phyloP scores from a whole-genome alignment of 2,329 filamentous ascomycete genomes.

The Akanthomyces lecanii region DNA sequence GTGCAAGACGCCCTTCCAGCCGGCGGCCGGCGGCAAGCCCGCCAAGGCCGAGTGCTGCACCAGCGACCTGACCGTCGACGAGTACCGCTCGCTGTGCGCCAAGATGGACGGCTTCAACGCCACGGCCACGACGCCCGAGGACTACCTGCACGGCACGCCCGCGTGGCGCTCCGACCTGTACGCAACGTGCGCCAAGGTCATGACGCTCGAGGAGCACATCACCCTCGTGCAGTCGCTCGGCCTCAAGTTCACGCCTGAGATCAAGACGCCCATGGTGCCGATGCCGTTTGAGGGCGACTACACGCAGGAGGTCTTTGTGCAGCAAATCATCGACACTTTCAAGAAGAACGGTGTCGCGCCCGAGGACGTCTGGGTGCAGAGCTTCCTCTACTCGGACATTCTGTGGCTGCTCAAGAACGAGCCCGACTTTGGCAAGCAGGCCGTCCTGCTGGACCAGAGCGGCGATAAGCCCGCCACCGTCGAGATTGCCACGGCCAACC shows the following conservation, averaged over 20 bases:
- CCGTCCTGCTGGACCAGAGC: slow-evolving; percentile 61
- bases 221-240: slow-evolving; percentile 52
- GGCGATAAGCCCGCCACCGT: slow-evolving; percentile 51
- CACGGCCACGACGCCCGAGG: slow-evolving; percentile 51
- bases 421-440: slow-evolving; percentile 57
- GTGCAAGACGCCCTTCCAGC: slow-evolving; percentile 58
- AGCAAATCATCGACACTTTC: slow-evolving; percentile 62
- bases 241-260: slow-evolving; percentile 61
- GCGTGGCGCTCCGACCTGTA: slow-evolving; percentile 64
- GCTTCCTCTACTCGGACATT: slow-evolving; percentile 60
- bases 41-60: slow-evolving; percentile 67
- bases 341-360: slow-evolving; percentile 48
- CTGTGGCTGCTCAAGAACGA: slow-evolving; percentile 63
- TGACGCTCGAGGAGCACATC: slow-evolving; percentile 61
- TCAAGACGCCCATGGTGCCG: slow-evolving; percentile 63
- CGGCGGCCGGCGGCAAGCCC: slow-evolving; percentile 43
- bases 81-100: slow-evolving; percentile 64
- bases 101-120: slow-evolving; percentile 65
- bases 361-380: slow-evolving; percentile 57
- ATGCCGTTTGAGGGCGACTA: slow-evolving; percentile 65
- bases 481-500: slow-evolving; percentile 49
- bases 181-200: slow-evolving; percentile 57
- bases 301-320: slow-evolving; percentile 60
- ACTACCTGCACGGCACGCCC: slow-evolving; percentile 56
- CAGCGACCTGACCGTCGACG: slow-evolving; percentile 62